A percentile compares a stretch with the other conserved stretches of the same genome.
phyloP scores from a whole-genome alignment of 139 green algal species.

The Pseudopediastrum boryanum region DNA sequence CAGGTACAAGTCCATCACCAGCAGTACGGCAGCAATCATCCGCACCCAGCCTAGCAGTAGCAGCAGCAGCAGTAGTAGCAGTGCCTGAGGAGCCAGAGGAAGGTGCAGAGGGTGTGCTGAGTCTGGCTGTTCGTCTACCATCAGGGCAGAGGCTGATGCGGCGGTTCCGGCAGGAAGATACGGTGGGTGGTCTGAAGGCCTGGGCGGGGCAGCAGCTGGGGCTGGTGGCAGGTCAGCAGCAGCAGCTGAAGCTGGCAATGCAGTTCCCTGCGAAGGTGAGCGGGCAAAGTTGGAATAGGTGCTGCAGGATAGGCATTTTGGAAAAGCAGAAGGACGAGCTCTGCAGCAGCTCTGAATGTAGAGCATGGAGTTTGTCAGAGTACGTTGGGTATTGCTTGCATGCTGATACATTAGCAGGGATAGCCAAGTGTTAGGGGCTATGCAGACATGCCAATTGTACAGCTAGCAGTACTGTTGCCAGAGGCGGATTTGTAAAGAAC shows the following conservation, averaged over 20 bases:
- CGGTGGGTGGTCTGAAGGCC: slow-evolving; percentile 25
- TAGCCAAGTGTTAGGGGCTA: too few species aligned
- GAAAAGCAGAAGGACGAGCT: too few species aligned
- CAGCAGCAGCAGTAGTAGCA: neutral
- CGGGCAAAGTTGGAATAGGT: neutral
- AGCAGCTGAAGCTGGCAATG: slow-evolving; percentile 17
- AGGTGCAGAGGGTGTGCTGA: neutral
- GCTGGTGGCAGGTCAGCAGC: neutral
- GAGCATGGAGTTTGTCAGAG: too few species aligned
- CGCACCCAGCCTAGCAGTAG: neutral
- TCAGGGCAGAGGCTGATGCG: slow-evolving; percentile 7
- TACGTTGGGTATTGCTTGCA: too few species aligned
- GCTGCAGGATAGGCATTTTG: too few species aligned
- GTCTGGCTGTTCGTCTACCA: slow-evolving; percentile 29
- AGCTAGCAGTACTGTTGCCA: too few species aligned
- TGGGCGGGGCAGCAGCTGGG: slow-evolving; percentile 23
- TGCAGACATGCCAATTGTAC: too few species aligned
- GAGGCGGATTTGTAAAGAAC: too few species aligned
- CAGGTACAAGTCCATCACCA: neutral
- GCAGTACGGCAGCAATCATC: neutral
- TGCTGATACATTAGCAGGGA: too few species aligned
- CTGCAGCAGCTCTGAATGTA: too few species aligned
- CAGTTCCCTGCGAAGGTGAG: slow-evolving; percentile 22
- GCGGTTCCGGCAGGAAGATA: slow-evolving; percentile 7
- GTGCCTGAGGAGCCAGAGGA: slow-evolving; percentile 38